phyloP scores from a whole-genome alignment of 2,329 filamentous ascomycete species.

The Fusarium nygamai region DNA sequence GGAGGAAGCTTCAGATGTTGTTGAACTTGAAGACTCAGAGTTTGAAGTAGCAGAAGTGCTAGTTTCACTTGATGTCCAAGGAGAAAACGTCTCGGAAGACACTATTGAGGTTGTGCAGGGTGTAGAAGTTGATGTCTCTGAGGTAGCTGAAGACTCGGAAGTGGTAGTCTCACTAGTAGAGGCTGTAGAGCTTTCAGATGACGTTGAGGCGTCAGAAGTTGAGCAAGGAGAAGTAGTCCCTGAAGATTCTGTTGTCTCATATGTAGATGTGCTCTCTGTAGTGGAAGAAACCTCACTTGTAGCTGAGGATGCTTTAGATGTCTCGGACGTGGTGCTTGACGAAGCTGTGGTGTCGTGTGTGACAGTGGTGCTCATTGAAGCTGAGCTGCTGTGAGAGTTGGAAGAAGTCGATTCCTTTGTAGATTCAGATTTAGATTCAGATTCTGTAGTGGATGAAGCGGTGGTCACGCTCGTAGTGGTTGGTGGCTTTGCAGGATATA shows the following conservation, averaged over 20 bases:
- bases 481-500: neutral
- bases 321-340: neutral
- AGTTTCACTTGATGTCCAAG: neutral
- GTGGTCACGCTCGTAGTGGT: neutral
- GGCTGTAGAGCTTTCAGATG: neutral
- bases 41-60: neutral
- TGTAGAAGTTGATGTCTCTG: neutral
- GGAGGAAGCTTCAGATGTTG: neutral
- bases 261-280: neutral
- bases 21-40: neutral
- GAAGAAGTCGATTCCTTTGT: neutral
- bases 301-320: neutral
- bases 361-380: neutral
- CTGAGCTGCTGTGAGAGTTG: constrained; percentile 5
- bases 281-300: constrained; percentile 8
- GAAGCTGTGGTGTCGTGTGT: neutral
- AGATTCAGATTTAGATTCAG: too few species aligned
- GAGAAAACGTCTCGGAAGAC: neutral
- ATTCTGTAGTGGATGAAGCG: neutral
- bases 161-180: neutral
- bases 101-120: neutral
- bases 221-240: neutral
- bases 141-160: neutral
- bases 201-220: neutral
- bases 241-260: neutral